A percentile compares a stretch with the other conserved stretches of the same genome.
Conservation (phyloP, 2,329 filamentous ascomycete genomes). For the Scedosporium apiospermum region DNA sequence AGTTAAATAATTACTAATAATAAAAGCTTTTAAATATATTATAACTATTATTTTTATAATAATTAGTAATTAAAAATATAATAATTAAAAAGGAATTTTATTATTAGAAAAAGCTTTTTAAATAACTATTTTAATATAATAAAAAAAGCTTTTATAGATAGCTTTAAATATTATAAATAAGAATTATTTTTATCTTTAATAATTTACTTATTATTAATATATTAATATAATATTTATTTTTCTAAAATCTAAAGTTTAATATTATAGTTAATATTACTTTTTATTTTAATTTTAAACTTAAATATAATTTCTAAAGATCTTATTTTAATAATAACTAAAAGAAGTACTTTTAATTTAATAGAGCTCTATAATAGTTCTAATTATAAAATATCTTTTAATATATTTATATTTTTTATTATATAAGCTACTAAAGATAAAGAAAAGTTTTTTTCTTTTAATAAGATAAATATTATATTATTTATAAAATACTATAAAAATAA, state of each 20-base stretch:
- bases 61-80: not conserved
- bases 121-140: not conserved
- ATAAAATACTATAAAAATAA: not conserved
- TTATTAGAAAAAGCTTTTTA: not conserved
- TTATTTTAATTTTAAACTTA: not conserved
- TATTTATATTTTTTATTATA: not conserved
- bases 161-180: not conserved
- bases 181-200: not conserved
- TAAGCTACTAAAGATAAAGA: not conserved
- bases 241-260: not conserved
- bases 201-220: not conserved
- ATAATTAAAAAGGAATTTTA: not conserved
- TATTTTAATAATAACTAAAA: not conserved
- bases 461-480: not conserved
- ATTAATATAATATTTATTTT: not conserved
- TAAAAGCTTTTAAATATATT: not conserved
- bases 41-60: not conserved
- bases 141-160: not conserved
- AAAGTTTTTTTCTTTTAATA: not conserved
- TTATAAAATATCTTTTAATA: not conserved
- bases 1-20: not conserved
- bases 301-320: not conserved
- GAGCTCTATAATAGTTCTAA: conserved; percentile 1
- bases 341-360: not conserved
- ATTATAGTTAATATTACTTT: conserved; percentile 2